Conservation (phyloP, 208 protist genomes). For the Porcisia deanei region DNA sequence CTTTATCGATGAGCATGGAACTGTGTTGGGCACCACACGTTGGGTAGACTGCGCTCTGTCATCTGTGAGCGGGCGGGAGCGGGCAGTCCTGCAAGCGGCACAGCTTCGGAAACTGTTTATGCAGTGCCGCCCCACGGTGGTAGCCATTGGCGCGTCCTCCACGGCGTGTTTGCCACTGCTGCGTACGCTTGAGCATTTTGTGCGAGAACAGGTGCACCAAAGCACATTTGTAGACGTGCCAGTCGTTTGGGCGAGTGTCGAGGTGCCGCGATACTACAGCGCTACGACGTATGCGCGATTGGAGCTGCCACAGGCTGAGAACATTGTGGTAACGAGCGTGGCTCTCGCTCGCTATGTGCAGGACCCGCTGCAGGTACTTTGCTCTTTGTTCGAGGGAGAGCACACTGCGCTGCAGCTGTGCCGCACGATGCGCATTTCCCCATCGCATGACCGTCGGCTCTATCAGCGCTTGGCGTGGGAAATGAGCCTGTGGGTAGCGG, state of each 20-base stretch:
- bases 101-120: slow-evolving; percentile 69
- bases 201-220: slow-evolving; percentile 48
- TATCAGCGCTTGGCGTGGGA: slow-evolving; percentile 77
- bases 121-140: slow-evolving; percentile 62
- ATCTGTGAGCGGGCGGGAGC: slow-evolving; percentile 50
- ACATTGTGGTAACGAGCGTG: slow-evolving; percentile 45
- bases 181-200: slow-evolving; percentile 65
- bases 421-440: slow-evolving; percentile 34
- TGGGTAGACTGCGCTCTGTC: slow-evolving; percentile 73
- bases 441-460: slow-evolving; percentile 51
- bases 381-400: slow-evolving; percentile 70
- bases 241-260: slow-evolving; percentile 70
- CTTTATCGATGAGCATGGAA: slow-evolving; percentile 80
- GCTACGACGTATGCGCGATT: slow-evolving; percentile 48
- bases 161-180: slow-evolving; percentile 49
- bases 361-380: slow-evolving; percentile 67
- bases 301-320: slow-evolving; percentile 50
- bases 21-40: slow-evolving; percentile 59
- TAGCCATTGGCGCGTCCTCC: slow-evolving; percentile 66
- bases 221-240: slow-evolving; percentile 49
- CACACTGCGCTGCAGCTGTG: slow-evolving; percentile 66
- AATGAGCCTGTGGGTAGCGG: slow-evolving; percentile 80
- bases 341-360: slow-evolving; percentile 74
- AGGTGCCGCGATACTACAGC: slow-evolving; percentile 72
- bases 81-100: slow-evolving; percentile 50